phyloP scores from a whole-genome alignment of 2,329 filamentous ascomycete genomes.

The Paecilomyces dactylethromorphus region DNA sequence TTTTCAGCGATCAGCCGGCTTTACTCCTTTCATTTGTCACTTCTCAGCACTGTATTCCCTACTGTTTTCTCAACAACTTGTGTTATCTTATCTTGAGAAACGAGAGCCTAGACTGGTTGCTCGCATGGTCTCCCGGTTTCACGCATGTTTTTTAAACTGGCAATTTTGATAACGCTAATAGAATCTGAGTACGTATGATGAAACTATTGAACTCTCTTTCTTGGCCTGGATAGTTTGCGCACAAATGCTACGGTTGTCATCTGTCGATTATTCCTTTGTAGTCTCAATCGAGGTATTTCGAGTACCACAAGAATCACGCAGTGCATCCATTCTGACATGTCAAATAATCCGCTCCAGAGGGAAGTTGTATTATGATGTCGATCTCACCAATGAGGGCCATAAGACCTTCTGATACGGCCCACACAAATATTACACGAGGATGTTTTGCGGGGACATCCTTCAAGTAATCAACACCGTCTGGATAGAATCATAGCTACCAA shows the following conservation, averaged over 20 bases:
- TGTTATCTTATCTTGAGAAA: neutral
- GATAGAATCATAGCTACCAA: no score
- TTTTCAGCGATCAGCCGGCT: neutral
- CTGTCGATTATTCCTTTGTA: neutral
- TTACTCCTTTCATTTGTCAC: neutral
- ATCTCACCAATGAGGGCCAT: no score
- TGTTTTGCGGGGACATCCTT: no score
- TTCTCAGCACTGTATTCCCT: neutral
- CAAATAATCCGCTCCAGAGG: no score
- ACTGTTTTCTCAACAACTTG: neutral
- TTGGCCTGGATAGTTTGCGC: neutral
- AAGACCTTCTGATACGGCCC: no score
- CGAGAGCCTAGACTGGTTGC: neutral
- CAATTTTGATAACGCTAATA: neutral
- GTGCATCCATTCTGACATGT: no score
- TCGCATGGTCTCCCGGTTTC: neutral
- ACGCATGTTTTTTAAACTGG: neutral
- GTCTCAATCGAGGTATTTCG: no score
- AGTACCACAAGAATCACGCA: no score
- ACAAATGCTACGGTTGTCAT: neutral
- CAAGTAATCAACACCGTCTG: no score
- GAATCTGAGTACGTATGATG: neutral
- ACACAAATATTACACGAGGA: no score
- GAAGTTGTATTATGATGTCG: no score
- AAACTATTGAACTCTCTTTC: neutral